Conservation (phyloP, 2,329 filamentous ascomycete species). For the Colletotrichum chrysophilum region DNA sequence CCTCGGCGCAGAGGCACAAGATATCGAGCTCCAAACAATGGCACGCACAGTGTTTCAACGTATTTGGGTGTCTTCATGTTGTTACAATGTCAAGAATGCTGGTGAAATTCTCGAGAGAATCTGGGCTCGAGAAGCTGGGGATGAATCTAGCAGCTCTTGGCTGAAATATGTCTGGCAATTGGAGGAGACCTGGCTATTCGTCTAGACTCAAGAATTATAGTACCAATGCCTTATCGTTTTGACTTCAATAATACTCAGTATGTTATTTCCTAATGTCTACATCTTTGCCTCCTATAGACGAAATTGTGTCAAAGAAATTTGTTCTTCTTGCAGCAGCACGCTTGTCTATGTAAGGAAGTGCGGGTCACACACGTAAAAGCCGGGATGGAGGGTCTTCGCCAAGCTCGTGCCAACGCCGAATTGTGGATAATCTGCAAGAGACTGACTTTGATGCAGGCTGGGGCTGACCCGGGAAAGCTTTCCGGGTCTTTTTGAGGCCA, state of each 20-base stretch:
- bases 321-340: background rate
- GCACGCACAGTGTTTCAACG: background rate
- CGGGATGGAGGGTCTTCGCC: background rate
- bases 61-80: conserved; percentile 14
- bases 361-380: background rate
- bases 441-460: background rate
- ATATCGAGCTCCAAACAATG: background rate
- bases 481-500: conserved; percentile 12
- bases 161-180: conserved; percentile 1
- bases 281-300: background rate
- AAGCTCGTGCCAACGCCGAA: background rate
- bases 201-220: background rate
- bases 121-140: background rate
- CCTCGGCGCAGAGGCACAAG: background rate
- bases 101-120: background rate
- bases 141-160: background rate
- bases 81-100: conserved; percentile 10
- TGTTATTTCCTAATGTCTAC: background rate
- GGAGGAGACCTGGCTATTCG: conserved; percentile 12
- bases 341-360: conserved; percentile 1
- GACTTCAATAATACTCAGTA: background rate
- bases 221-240: background rate
- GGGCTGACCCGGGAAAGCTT: background rate
- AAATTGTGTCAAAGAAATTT: background rate
- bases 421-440: background rate